Percentiles rank a stretch among this genome's conserved stretches.
phyloP scores from a whole-genome alignment of 148 eudicot genomes.

The Camellia japonica region DNA sequence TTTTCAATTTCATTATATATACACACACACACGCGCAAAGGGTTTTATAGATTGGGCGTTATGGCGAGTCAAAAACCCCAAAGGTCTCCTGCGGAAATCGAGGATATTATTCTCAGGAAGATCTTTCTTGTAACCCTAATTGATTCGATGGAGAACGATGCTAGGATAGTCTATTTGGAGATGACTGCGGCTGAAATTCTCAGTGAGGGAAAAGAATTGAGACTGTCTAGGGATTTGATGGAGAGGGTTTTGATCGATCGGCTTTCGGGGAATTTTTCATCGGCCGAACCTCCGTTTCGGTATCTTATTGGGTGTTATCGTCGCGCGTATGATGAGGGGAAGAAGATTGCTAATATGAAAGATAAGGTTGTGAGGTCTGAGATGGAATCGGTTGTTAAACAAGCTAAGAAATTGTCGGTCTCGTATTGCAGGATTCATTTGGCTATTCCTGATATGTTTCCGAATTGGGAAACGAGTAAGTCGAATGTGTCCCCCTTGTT shows the following conservation, averaged over 20 bases:
- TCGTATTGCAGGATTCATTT: conserved; percentile 85
- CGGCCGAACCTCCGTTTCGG: conserved; percentile 67
- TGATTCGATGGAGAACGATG: conserved; percentile 65
- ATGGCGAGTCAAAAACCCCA: conserved; percentile 75
- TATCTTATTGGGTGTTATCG: conserved; percentile 65
- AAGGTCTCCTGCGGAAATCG: conserved; percentile 68
- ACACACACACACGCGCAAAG: neutral
- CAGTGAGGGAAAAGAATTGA: conserved; percentile 74
- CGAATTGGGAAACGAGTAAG: conserved; percentile 24
- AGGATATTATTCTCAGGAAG: conserved; percentile 79
- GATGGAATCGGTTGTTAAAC: conserved; percentile 59
- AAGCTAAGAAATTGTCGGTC: conserved; percentile 66
- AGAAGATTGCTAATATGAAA: conserved; percentile 70
- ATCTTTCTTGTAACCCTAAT: conserved; percentile 62
- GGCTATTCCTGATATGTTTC: conserved; percentile 85
- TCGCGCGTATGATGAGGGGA: conserved; percentile 75
- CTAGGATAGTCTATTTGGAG: conserved; percentile 66
- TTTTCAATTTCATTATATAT: neutral
- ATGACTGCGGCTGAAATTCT: conserved; percentile 86
- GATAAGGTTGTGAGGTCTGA: conserved; percentile 62
- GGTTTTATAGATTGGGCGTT: neutral
- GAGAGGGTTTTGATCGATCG: conserved; percentile 87
- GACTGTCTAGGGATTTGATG: conserved; percentile 61
- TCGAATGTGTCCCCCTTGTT: conserved; percentile 58
- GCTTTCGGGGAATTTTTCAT: conserved; percentile 50